Base-by-base conservation (phyloP, 1,284 basidiomycete genomes). In the Cryptococcus deneoformans region DNA sequence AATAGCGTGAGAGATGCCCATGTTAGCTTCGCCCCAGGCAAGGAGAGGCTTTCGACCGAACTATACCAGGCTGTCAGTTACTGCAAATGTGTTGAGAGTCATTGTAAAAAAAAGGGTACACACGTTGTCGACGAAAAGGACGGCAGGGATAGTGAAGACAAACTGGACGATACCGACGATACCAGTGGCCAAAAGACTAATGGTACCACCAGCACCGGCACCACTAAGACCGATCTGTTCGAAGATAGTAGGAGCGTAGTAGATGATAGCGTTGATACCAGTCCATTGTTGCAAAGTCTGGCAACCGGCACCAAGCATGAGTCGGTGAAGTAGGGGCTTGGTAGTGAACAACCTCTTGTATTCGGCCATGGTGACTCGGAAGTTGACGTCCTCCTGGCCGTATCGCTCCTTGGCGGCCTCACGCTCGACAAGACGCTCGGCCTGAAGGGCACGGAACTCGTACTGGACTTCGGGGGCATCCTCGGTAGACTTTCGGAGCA, bases 371-470 rank as follows among this genome's bases (percentile, higher is more conserved):
- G 64, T 56, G 52, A 73, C 68, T 10, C 62, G 59, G 59, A 71
- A 67, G 59, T 58, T 72, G 54, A 71, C 67, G 9, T 70, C 65
- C 10, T 70, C 58, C 14, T 61, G 49, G 14, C 73, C 74, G 61
- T 77, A 77, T 56, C 75, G 67, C 60, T 77, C 76, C 62, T 72
- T 71, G 53, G 72, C 69, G 6, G 71, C 72, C 61, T 89, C 87
- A 63, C 84, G 81, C 71, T 89, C 87, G 61, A 89, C 89, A 2
- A 88, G 67, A 67, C 85, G 80, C 69, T 91, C 87, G 0, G 88
- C 88, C 62, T 86, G 86, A 75, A 92, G 87, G 69, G 90, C 87
- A 83, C 90, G 80, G 77, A 86, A 90, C 67, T 92, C 89, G 62
- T 89, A 86, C 63, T 87, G 69, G 6, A 91, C 85, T 8, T 87